phyloP scores from a whole-genome alignment of 805 yeast genomes.

The Pichia kluyveri region DNA sequence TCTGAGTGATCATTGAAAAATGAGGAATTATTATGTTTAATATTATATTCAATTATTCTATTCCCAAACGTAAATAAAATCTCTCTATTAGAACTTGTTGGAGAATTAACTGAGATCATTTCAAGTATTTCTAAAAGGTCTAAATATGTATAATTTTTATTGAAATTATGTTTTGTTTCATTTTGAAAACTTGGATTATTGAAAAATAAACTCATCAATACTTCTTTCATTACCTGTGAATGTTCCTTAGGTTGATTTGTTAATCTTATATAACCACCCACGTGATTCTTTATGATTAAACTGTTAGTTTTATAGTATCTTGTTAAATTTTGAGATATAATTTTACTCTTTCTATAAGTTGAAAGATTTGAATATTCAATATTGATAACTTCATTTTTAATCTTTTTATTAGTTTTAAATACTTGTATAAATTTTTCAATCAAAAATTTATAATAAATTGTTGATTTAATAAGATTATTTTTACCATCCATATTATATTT shows the following conservation, averaged over 20 bases:
- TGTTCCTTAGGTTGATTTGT: slow-evolving; percentile 3
- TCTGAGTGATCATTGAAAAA: neutral
- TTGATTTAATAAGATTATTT: neutral
- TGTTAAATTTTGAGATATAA: neutral
- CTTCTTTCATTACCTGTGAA: slow-evolving; percentile 1
- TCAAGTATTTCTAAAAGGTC: slow-evolving; percentile 5
- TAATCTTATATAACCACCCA: slow-evolving; percentile 6
- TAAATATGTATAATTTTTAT: neutral
- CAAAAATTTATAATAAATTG: slow-evolving; percentile 1
- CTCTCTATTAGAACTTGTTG: slow-evolving; percentile 1
- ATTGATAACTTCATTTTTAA: slow-evolving; percentile 1
- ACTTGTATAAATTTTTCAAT: neutral
- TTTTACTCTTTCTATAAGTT: slow-evolving; percentile 1
- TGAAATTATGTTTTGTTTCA: neutral
- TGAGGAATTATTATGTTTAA: neutral
- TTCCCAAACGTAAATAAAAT: neutral
- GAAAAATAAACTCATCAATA: neutral
- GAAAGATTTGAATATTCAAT: slow-evolving; percentile 7
- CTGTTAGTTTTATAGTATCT: neutral
- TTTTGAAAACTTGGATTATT: too few species aligned
- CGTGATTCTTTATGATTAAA: slow-evolving; percentile 3
- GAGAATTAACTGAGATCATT: slow-evolving; percentile 2
- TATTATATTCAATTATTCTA: neutral
- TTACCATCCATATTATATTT: neutral
- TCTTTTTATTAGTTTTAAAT: neutral